Conservation (phyloP, 306 rosid genomes). For the Acacia crassicarpa region DNA sequence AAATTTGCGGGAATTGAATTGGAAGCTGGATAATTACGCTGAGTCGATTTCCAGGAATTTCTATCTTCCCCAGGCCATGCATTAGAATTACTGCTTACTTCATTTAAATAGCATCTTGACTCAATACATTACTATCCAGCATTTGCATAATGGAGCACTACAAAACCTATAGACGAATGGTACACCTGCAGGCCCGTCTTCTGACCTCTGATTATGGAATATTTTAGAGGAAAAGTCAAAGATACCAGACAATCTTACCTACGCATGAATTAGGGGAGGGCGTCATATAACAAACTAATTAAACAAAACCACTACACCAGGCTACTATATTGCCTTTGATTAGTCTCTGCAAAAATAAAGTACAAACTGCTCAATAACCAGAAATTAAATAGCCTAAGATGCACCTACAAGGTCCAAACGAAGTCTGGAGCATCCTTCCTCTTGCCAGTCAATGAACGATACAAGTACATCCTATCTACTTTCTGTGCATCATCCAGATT, state of each 20-base stretch:
- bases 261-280: constrained; percentile 18
- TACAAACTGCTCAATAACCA: constrained; percentile 45
- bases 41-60: neutral
- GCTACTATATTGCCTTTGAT: constrained; percentile 54
- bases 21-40: neutral
- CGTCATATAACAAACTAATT: neutral
- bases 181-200: neutral
- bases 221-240: neutral
- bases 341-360: constrained; percentile 52
- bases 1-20: neutral
- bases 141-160: neutral
- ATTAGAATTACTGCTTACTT: neutral
- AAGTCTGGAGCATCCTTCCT: constrained; percentile 84
- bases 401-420: constrained; percentile 82
- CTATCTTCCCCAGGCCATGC: neutral
- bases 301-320: constrained; percentile 34
- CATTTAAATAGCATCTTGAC: neutral
- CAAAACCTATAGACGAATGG: neutral
- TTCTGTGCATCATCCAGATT: constrained; percentile 45
- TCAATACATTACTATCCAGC: neutral
- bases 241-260: neutral
- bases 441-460: constrained; percentile 74
- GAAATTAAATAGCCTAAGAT: constrained; percentile 34
- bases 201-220: neutral
- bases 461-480: constrained; percentile 88